Percentiles rank a stretch among this genome's conserved stretches.
phyloP scores from a whole-genome alignment of 306 rosid species.

The Cicer arietinum region DNA sequence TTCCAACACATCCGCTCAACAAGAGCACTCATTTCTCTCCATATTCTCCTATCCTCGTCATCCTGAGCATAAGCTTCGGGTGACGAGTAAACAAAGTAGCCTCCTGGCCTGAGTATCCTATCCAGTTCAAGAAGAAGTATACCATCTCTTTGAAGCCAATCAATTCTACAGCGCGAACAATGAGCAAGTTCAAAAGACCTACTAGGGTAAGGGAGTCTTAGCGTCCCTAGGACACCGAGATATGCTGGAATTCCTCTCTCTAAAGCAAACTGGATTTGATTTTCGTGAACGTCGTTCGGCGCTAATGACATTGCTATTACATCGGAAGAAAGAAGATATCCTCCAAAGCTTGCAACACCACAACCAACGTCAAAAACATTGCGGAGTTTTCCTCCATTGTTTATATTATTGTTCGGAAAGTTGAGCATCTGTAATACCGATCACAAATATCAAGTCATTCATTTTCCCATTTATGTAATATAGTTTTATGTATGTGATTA shows the following conservation, averaged over 20 bases:
- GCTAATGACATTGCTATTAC: slow-evolving; percentile 87
- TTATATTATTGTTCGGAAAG: slow-evolving; percentile 75
- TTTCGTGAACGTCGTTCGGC: slow-evolving; percentile 95
- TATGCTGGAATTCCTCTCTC: slow-evolving; percentile 96
- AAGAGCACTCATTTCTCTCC: slow-evolving; percentile 85
- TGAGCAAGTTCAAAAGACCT: slow-evolving; percentile 96
- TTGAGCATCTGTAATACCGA: slow-evolving; percentile 78
- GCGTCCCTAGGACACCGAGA: slow-evolving; percentile 93
- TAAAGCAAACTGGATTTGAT: slow-evolving; percentile 93
- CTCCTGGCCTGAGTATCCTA: slow-evolving; percentile 90
- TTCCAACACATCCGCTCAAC: slow-evolving; percentile 88
- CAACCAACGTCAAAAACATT: slow-evolving; percentile 88
- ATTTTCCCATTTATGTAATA: neutral
- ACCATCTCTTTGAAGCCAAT: slow-evolving; percentile 95
- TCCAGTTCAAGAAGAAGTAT: slow-evolving; percentile 96
- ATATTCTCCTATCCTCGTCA: slow-evolving; percentile 86
- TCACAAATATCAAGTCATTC: slow-evolving; percentile 34
- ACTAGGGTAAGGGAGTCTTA: slow-evolving; percentile 94
- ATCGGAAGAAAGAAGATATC: slow-evolving; percentile 81
- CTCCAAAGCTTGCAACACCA: slow-evolving; percentile 95
- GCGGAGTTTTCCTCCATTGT: slow-evolving; percentile 78
- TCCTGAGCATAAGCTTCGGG: slow-evolving; percentile 99
- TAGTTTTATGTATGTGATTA: slow-evolving; percentile 25
- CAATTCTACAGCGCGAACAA: slow-evolving; percentile 95
- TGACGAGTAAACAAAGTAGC: slow-evolving; percentile 93